Base-by-base conservation (phyloP, 495 filamentous ascomycete genomes). In the Xylaria flabelliformis region DNA sequence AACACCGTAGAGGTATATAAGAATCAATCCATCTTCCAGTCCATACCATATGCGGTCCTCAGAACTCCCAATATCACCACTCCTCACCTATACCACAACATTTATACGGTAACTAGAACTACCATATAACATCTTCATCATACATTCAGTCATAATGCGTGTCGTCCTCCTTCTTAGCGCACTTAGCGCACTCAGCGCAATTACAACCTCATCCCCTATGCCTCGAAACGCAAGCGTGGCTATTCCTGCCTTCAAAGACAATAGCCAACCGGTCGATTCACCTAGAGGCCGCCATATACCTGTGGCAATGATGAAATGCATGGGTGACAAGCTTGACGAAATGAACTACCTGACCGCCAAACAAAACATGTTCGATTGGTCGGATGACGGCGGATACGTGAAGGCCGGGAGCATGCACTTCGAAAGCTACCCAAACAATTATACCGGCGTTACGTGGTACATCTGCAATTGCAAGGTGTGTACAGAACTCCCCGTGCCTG, bases 391-490 rank as follows among this genome's bases (percentile, higher is more conserved):
- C 3, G 19, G n/a, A 19, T 0, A 0, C 0, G 4, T 67, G 19
- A 0, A 0, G 0, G 5, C 44, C 17, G 26, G 19, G 4, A 9
- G 5, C 15, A 53, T 26, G 3, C 44, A 55, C 7, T 32, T 29
- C 6, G 48, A 51, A 24, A 24, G 29, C 10, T 42, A 17, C 39
- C 65, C 48, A 12, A 24, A 68, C 12, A 19, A 42, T 7, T 8
- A 39, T 39, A 39, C 36, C 6, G 50, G 65, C n/a, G 65, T 68
- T 7, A 58, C 65, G 3, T 68, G 65, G 65, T 76, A 81, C 75
- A 46, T 93, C 85, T 83, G 90, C 89, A 21, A 91, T 89, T 78
- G 74, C 64, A 74, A 76, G 70, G 48, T 9, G 42, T 26, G n/a
- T 13, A 56, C 32, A 17, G 34, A 34, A 34, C 2, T 19, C 15